These are phyloP conservation scores for Ustilago vetiveriae DNA, from an alignment of 1,284 basidiomycete genomes.

Conservation along the genomic window DNA sequence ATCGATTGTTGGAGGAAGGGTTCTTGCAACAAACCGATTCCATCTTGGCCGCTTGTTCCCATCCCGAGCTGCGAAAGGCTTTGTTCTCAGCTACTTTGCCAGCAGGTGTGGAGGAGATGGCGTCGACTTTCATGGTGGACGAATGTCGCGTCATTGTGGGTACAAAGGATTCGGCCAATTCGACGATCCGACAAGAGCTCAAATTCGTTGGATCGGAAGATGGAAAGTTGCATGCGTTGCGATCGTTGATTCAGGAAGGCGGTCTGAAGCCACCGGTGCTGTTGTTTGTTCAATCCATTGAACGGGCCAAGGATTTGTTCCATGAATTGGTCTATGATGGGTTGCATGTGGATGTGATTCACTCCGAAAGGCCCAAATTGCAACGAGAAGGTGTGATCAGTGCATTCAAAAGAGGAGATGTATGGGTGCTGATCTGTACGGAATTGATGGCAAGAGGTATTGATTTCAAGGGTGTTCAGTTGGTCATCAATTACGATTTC, in stretches of 20 bases:
- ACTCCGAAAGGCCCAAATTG: conserved; percentile 85
- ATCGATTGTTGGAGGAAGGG: conserved; percentile 79
- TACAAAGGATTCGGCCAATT: conserved; percentile 79
- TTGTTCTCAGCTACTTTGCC: conserved; percentile 95
- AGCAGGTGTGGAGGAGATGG: conserved; percentile 84
- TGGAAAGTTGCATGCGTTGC: conserved; percentile 86
- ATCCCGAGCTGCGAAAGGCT: conserved; percentile 80
- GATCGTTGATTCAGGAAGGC: conserved; percentile 79
- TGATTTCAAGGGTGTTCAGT: conserved; percentile 90
- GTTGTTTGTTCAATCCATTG: conserved; percentile 91
- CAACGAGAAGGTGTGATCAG: conserved; percentile 78
- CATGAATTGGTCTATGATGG: conserved; percentile 85
- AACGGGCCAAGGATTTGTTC: conserved; percentile 86
- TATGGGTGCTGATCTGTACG: conserved; percentile 66
- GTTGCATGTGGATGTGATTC: conserved; percentile 88
- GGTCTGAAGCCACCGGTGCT: conserved; percentile 87
- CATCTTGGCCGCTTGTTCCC: conserved; percentile 82
- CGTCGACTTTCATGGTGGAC: conserved; percentile 78
- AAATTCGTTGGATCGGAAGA: conserved; percentile 91
- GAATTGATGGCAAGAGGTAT: conserved; percentile 81
- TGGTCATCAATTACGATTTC: conserved; percentile 86
- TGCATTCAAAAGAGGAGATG: conserved; percentile 78
- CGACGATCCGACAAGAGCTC: conserved; percentile 83
- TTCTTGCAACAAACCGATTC: conserved; percentile 90
- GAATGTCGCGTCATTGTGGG: conserved; percentile 62